Evolutionary conservation across 371 early-diverging fungal species (phyloP).

Genomic region (Coemansia sp.): DNA sequence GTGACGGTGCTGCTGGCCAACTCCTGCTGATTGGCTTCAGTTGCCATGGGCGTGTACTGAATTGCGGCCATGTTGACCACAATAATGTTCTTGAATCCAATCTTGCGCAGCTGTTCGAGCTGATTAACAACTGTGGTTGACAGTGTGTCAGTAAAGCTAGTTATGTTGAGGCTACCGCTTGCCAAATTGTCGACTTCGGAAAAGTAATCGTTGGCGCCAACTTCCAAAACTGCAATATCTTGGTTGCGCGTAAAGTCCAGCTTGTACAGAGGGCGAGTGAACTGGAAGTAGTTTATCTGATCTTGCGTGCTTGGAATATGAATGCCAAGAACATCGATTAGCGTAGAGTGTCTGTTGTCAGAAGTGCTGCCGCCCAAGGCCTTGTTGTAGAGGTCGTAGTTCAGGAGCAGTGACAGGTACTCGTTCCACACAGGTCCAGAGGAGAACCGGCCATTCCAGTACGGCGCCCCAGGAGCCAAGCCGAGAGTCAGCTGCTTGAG

Average conservation of each 20-base stretch:
- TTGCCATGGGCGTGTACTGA: constrained; percentile 38
- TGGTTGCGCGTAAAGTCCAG: constrained; percentile 3
- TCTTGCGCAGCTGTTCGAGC: constrained; percentile 20
- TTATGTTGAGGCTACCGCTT: background rate
- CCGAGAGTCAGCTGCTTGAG: constrained; percentile 44
- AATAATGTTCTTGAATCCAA: constrained; percentile 32
- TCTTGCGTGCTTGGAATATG: constrained; percentile 30
- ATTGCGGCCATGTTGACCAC: constrained; percentile 35
- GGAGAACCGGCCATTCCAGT: constrained; percentile 54
- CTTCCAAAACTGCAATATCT: constrained; percentile 46
- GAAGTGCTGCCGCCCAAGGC: constrained; percentile 46
- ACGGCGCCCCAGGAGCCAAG: constrained; percentile 32
- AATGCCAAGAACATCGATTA: constrained; percentile 14
- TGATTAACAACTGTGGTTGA: constrained; percentile 20
- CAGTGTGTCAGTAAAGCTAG: constrained; percentile 19
- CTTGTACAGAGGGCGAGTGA: constrained; percentile 16
- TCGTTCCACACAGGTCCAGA: constrained; percentile 57
- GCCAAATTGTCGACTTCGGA: constrained; percentile 1
- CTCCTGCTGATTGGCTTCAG: background rate
- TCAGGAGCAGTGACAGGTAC: constrained; percentile 35
- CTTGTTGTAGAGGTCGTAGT: constrained; percentile 28
- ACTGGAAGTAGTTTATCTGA: constrained; percentile 39
- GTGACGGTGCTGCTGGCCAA: constrained; percentile 8
- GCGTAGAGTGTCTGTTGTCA: constrained; percentile 15
- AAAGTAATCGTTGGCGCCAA: constrained; percentile 46